A percentile compares a stretch with the other conserved stretches of the same genome.
Evolutionary conservation across 345 rosid species (phyloP).

Genomic region (Salix koriyanagi): DNA sequence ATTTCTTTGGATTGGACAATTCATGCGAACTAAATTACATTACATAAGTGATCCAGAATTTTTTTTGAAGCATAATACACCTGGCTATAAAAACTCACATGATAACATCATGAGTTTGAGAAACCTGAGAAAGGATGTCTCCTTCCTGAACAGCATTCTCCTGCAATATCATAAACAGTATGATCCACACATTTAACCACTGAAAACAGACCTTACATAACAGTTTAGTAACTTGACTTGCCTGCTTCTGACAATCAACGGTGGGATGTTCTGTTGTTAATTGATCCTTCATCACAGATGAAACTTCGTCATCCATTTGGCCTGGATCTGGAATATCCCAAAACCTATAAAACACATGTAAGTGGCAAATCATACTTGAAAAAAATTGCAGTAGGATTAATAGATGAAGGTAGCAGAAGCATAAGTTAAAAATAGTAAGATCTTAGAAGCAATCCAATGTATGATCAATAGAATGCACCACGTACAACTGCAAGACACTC

Average conservation of each 20-base stretch:
- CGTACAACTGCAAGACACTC: not conserved
- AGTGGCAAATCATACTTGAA: not conserved
- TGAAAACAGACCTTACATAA: constrained; percentile 7
- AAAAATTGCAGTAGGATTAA: not conserved
- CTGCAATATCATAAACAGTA: constrained; percentile 30
- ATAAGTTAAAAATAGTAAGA: not conserved
- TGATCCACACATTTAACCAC: constrained; percentile 7
- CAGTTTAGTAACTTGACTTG: constrained; percentile 24
- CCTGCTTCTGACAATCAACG: constrained; percentile 72
- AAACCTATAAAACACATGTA: constrained; percentile 37
- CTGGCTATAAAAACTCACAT: constrained; percentile 42
- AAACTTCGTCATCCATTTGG: constrained; percentile 32
- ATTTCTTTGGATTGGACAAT: not conserved
- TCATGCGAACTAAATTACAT: not conserved
- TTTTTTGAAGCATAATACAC: constrained; percentile 1
- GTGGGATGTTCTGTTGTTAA: constrained; percentile 40
- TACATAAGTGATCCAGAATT: not conserved
- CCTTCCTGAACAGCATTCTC: constrained; percentile 47
- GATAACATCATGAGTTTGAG: constrained; percentile 88
- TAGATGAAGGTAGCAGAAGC: not conserved
- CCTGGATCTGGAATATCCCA: constrained; percentile 50
- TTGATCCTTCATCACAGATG: constrained; percentile 32
- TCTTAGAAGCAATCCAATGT: not conserved
- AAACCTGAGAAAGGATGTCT: constrained; percentile 81
- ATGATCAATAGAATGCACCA: not conserved